Base-by-base conservation (phyloP, 2,329 filamentous ascomycete genomes). In the Trichoderma cornu-damae region DNA sequence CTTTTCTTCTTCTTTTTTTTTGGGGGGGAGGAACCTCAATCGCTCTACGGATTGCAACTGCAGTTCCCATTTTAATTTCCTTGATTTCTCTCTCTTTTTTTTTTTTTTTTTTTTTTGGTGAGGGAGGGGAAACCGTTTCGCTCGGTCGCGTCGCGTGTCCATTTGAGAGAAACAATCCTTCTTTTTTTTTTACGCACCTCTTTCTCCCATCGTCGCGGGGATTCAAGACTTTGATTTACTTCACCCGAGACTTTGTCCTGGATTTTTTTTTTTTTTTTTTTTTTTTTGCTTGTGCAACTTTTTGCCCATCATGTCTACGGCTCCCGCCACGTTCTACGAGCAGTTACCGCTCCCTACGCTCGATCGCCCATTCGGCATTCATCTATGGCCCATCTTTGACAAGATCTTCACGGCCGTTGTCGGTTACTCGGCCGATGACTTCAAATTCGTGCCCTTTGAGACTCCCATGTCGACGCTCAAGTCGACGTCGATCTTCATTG, bases 341-440 rank as follows among this genome's bases (percentile, higher is more conserved):
- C 74, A 80, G 66, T 67, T 85, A 61, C 80, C 89, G 70, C 71
- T 85, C 64, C 93, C 93, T 57, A 90, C 90, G 61, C 80, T 97
- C 74, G 92, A 96, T 72, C 85, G 89, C 63, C 93, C 93, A 32
- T 97, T 97, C 69, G 94, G 93, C 72, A 78, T 97, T 65, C 81
- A 89, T 62, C 77, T 96, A 73, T 97, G 94, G 94, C 90, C 93
- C 66, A 85, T 95, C 75, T 97, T 97, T 82, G 88, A 87, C 77
- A 90, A 91, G 78, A 86, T 80, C 66, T 97, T 88, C 76, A 87
- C 88, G 71, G 73, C 79, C 58, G 78, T 90, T 63, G 81, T 82
- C 59, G 93, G 93, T 68, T 96, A 93, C 75, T 86, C 89, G 63
- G 86, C 89, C 61, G 85, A 90, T 65, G 86, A 96, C 61, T 97